Base-by-base conservation (phyloP, 805 yeast genomes). In the Saturnispora bothae region DNA sequence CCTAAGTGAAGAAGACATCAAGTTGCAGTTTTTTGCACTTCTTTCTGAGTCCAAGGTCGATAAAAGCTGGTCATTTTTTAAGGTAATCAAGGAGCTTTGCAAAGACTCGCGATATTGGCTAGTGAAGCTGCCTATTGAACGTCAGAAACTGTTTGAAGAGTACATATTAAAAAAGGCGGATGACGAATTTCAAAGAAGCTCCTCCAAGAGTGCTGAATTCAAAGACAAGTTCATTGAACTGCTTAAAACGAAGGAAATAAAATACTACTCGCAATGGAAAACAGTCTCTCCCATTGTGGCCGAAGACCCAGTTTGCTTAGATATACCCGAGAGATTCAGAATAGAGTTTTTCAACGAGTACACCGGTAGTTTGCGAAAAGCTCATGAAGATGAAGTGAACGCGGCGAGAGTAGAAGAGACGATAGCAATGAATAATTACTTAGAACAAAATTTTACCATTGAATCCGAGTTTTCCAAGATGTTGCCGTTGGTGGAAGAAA, bases 11-110 rank as follows among this genome's bases (percentile, higher is more conserved):
- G 28, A 39, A 14, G 18, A 10, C 9, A 14, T 28, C 16, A 5
- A 14, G 5, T 14, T n/a, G 9, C 26, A n/a, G 34, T n/a, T n/a
- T n/a, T n/a, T n/a, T n/a, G n/a, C n/a, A n/a, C n/a, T n/a, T n/a
- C n/a, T n/a, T n/a, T n/a, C n/a, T n/a, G 73, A 68, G 1, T 57
- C 68, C 28, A 59, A 66, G 6, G 83, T 85, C 3, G 86, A 79
- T 53, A 68, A 81, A 0, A 69, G 80, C 0, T 82, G 89, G 88
- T 69, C 92, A 0, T 84, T 84, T 56, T 73, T 69, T 34, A 64
- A 64, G 41, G 79, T 82, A 1, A 74, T 85, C 59, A 68, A 71
- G 17, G 57, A 60, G 14, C 71, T 80, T 41, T 66, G 80, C 14
- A 53, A 50, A 3, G 77, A 79, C 45, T 72, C 78, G 2, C 61